Base-by-base conservation (phyloP, 352 stramenopile genomes). In the Peronospora tabacina region DNA sequence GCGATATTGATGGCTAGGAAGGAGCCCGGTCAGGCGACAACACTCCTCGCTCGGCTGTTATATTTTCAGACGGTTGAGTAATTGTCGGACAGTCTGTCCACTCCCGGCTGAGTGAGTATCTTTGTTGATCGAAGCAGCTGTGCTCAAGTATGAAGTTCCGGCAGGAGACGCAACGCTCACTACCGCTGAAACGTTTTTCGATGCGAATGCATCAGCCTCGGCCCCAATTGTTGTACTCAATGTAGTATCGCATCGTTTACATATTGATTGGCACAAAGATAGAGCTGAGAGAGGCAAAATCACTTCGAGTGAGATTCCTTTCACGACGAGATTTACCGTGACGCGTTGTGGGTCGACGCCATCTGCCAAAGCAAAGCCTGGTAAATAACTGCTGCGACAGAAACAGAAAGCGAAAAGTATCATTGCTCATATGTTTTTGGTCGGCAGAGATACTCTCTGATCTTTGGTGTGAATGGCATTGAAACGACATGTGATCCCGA, bases 31-130 rank as follows among this genome's bases (percentile, higher is more conserved):
- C 11, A 15, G 9, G n/a, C 6, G 22, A 39, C 12, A 12, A 44
- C 50, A 38, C 35, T 44, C 37, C 36, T 54, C 43, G 26, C 7
- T 55, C 52, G 34, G 45, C 52, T 61, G 52, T 38, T 49, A 10
- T n/a, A 26, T 43, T 58, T 44, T 58, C 43, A 26, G 22, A 15
- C 50, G 42, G 44, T 40, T 26, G 30, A 43, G 44, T 46, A 47
- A 30, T 34, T 38, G 52, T 35, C 50, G 30, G 43, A 45, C 39
- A 51, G 26, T 42, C 45, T 53, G 50, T n/a, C 16, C 24, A 6
- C 20, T 56, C 44, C 46, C 33, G 39, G 40, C 53, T 61, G 53
- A 51, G 46, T 22, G n/a, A 22, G 5, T 48, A 59, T 49, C 49
- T 57, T 44, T 30, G 41, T 20, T 1, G 50, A 45, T 40, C 15